Percentiles rank a stretch among this genome's conserved stretches.
phyloP scores from a whole-genome alignment of 495 filamentous ascomycete species.

The Podospora australis region DNA sequence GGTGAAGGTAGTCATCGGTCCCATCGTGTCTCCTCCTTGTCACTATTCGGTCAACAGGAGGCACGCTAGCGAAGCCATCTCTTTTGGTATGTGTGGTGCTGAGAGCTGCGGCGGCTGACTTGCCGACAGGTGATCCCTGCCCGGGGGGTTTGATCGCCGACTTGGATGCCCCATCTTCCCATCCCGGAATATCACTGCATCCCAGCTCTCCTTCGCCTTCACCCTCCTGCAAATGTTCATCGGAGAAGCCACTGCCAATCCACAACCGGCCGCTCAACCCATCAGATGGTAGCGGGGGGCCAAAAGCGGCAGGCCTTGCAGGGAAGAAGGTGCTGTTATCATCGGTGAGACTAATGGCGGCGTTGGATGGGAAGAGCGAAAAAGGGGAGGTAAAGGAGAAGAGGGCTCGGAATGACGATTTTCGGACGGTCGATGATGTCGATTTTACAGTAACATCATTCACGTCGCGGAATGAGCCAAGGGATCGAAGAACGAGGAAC shows the following conservation, averaged over 20 bases:
- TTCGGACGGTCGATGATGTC: constrained; percentile 17
- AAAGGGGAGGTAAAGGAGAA: constrained; percentile 48
- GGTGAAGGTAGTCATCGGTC: constrained; percentile 86
- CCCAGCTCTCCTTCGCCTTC: constrained; percentile 82
- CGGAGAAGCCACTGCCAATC: constrained; percentile 84
- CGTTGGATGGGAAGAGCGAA: constrained; percentile 87
- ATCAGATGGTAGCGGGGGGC: constrained; percentile 64
- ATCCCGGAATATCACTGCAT: constrained; percentile 94
- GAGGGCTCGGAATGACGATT: constrained; percentile 32
- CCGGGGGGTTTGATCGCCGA: constrained; percentile 15
- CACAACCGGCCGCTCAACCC: constrained; percentile 82
- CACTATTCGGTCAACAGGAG: constrained; percentile 20
- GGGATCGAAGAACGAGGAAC: constrained; percentile 41
- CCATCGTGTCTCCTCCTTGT: constrained; percentile 54
- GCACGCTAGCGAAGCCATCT: constrained; percentile 15
- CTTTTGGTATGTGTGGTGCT: constrained; percentile 13
- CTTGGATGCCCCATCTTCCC: constrained; percentile 50
- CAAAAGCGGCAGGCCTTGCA: constrained; percentile 88
- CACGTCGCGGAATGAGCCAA: constrained; percentile 28
- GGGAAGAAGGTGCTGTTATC: constrained; percentile 97
- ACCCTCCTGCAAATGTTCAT: constrained; percentile 57
- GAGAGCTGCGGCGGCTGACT: constrained; percentile 4
- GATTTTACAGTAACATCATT: constrained; percentile 19
- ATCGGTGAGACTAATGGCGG: constrained; percentile 91
- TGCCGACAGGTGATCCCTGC: constrained; percentile 18